A percentile compares a stretch with the other conserved stretches of the same genome.
Conservation (phyloP, 257 asterid genomes). For the Rauvolfia tetraphylla region DNA sequence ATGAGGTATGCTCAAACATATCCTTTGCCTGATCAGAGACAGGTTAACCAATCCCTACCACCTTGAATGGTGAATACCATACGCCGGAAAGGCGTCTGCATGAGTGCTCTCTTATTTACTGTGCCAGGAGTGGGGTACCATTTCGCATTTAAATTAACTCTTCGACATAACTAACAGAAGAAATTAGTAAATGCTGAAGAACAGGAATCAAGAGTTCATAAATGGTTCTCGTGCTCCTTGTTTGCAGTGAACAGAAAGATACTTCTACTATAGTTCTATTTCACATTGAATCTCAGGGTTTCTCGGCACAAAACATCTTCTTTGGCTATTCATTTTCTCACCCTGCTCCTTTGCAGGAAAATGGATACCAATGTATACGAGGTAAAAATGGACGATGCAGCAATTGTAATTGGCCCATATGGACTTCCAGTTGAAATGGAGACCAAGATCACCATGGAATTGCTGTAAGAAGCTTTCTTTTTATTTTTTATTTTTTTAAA, state of each 20-base stretch:
- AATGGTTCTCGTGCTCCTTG: not conserved
- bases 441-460: constrained; percentile 56
- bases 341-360: constrained; percentile 42
- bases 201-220: not conserved
- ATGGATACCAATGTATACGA: constrained; percentile 50
- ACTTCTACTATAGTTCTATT: not conserved
- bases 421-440: constrained; percentile 81
- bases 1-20: not conserved
- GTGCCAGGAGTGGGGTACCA: not conserved
- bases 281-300: not conserved
- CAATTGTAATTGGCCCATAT: constrained; percentile 71
- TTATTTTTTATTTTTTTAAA: no score
- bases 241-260: not conserved
- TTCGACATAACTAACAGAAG: not conserved
- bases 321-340: no score
- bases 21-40: not conserved
- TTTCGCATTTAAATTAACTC: not conserved
- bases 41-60: not conserved
- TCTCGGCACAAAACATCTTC: not conserved
- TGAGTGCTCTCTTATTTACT: not conserved
- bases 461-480: constrained; percentile 76
- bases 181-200: not conserved
- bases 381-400: constrained; percentile 90
- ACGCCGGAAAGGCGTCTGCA: not conserved
- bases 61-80: not conserved